Evolutionary conservation across 495 filamentous ascomycete species (phyloP).

Genomic region (Sordaria brevicollis): DNA sequence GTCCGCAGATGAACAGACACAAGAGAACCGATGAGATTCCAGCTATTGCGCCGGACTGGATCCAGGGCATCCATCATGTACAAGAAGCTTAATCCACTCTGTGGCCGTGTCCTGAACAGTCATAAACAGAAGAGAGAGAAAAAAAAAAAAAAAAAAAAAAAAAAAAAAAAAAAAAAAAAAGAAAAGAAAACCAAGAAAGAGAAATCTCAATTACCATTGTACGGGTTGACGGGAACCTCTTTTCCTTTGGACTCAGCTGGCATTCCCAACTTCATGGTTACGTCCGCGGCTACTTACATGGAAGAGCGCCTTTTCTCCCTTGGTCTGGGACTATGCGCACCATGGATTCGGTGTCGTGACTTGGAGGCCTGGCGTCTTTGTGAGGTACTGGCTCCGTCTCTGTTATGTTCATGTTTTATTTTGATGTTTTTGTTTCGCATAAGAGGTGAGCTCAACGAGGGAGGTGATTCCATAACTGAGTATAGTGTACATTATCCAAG

Average conservation of each 20-base stretch:
- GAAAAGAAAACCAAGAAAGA: neutral
- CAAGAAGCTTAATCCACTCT: too few species aligned
- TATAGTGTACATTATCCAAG: too few species aligned
- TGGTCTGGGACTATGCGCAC: neutral
- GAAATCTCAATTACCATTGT: neutral
- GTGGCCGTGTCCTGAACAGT: too few species aligned
- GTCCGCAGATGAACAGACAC: too few species aligned
- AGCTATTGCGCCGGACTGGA: too few species aligned
- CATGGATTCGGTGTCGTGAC: neutral
- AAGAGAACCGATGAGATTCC: too few species aligned
- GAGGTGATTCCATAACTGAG: neutral
- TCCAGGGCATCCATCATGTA: too few species aligned
- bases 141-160: conserved; percentile 1
- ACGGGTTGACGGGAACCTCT: neutral
- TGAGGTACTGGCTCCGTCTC: neutral
- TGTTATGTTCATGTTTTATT: neutral
- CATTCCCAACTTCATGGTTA: neutral
- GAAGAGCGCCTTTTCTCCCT: neutral
- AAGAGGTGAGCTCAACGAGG: neutral
- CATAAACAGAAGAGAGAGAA: too few species aligned
- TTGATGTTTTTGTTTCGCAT: too few species aligned
- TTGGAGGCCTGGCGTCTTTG: neutral
- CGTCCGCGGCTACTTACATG: neutral
- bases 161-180: conserved; percentile 1
- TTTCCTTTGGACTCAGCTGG: neutral